Conservation (phyloP, 371 early-diverging fungal species). For the Mucor sp. region DNA sequence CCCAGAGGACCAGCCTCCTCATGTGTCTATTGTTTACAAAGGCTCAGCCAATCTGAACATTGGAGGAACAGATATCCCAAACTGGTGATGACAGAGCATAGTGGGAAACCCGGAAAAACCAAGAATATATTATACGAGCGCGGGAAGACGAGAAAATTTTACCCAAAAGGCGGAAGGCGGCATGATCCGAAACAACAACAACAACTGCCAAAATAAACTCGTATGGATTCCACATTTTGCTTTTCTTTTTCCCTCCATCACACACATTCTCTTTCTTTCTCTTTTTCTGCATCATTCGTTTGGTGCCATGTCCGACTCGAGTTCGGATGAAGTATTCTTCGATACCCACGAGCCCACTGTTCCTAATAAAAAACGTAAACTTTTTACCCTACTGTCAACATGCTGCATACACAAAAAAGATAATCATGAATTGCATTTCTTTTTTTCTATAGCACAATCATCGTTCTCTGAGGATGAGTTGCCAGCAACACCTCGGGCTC, state of each 20-base stretch:
- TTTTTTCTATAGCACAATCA: not conserved
- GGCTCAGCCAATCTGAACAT: not conserved
- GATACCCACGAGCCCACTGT: not conserved
- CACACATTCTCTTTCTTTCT: not conserved
- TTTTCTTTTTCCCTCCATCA: too few relatives aligned
- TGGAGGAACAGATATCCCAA: not conserved
- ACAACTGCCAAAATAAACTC: not conserved
- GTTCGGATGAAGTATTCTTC: conserved; percentile 5
- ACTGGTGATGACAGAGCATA: not conserved
- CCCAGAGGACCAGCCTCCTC: not conserved
- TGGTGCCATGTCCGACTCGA: conserved; percentile 11
- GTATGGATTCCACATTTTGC: not conserved
- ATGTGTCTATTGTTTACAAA: not conserved
- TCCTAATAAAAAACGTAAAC: not conserved
- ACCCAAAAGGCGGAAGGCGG: not conserved
- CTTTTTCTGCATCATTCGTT: not conserved
- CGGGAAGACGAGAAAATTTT: not conserved
- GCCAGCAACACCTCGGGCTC: not conserved
- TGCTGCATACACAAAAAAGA: too few relatives aligned
- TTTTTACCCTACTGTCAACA: not conserved
- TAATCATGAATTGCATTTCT: not conserved
- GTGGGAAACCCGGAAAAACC: not conserved
- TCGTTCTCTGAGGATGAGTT: not conserved
- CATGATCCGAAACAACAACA: conserved; percentile 1
- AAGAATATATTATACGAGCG: not conserved